These are phyloP conservation scores for Metschnikowia lachancei DNA, from an alignment of 805 yeast genomes.

Conservation along the genomic window DNA sequence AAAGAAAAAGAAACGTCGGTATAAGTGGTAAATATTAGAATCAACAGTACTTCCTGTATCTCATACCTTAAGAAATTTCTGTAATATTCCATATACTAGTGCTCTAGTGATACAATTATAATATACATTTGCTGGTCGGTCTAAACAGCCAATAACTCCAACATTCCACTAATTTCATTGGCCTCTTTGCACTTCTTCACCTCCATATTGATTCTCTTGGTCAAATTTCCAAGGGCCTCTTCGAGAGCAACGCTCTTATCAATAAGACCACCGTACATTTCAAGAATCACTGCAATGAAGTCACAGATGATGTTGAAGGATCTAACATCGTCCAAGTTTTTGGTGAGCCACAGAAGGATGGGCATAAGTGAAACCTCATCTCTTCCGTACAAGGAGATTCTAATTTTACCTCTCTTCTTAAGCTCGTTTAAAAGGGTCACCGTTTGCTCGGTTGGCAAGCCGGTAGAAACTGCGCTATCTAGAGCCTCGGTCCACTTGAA, in stretches of 20 bases:
- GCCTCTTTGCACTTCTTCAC: slow-evolving; percentile 82
- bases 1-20: slow-evolving; percentile 6
- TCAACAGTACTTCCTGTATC: too few species aligned
- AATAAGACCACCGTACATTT: slow-evolving; percentile 71
- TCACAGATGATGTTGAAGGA: slow-evolving; percentile 62
- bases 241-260: slow-evolving; percentile 76
- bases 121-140: background rate
- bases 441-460: slow-evolving; percentile 76
- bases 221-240: slow-evolving; percentile 61
- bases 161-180: slow-evolving; percentile 87
- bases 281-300: slow-evolving; percentile 63
- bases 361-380: slow-evolving; percentile 88
- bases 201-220: slow-evolving; percentile 62
- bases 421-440: slow-evolving; percentile 82
- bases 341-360: slow-evolving; percentile 76
- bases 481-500: slow-evolving; percentile 93
- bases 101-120: background rate
- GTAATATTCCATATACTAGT: background rate
- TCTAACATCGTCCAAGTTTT: slow-evolving; percentile 76
- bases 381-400: slow-evolving; percentile 74
- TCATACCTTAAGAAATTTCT: too few species aligned
- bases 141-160: slow-evolving; percentile 63
- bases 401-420: slow-evolving; percentile 82
- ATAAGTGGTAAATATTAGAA: slow-evolving; percentile 1
- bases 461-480: slow-evolving; percentile 78